phyloP scores from a whole-genome alignment of 352 stramenopile species.

The Globisporangium nagaii region DNA sequence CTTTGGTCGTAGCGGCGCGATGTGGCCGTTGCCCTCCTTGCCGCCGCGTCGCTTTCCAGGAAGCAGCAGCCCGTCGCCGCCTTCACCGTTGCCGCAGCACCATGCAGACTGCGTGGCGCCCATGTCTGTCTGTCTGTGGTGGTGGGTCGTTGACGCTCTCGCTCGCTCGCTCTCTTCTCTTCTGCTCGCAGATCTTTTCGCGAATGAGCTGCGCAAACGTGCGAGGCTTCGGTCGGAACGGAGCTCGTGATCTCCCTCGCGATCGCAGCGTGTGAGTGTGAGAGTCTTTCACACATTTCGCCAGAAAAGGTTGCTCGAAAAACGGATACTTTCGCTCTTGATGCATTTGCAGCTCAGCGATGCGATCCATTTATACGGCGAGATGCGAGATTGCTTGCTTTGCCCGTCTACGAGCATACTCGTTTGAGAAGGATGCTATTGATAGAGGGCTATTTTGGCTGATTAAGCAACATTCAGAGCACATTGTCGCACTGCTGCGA shows the following conservation, averaged over 20 bases:
- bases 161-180: neutral
- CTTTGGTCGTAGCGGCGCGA: slow-evolving; percentile 7
- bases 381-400: too few species aligned
- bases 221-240: neutral
- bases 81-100: slow-evolving; percentile 40
- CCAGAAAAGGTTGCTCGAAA: neutral
- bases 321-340: too few species aligned
- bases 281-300: too few species aligned
- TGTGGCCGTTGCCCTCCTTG: slow-evolving; percentile 34
- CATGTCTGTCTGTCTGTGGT: too few species aligned
- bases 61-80: slow-evolving; percentile 26
- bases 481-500: neutral
- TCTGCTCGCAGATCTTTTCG: neutral
- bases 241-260: too few species aligned
- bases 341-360: too few species aligned
- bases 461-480: neutral
- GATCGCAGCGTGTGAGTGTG: too few species aligned
- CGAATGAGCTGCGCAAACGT: neutral
- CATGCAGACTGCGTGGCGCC: slow-evolving; percentile 35
- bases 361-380: too few species aligned
- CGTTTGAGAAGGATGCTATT: neutral
- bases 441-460: neutral
- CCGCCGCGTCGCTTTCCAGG: slow-evolving; percentile 31
- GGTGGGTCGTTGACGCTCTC: neutral
- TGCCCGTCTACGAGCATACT: neutral